Evolutionary conservation across 2,329 filamentous ascomycete genomes (phyloP), one percentile per base, ranked within the genome.

Genomic region (Sclerotinia sclerotiorum): DNA sequence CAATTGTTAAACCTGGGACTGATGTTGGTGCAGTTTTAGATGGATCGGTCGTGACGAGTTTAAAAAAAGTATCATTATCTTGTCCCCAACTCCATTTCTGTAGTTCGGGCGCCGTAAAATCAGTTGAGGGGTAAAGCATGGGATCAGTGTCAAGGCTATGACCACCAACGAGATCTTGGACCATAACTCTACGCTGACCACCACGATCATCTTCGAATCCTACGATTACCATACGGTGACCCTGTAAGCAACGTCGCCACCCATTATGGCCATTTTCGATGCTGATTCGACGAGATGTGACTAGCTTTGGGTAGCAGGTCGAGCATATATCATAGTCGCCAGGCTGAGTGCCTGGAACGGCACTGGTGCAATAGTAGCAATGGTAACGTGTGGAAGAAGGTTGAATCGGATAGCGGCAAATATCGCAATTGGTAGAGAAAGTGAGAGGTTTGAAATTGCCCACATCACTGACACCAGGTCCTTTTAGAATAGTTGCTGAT

Each of bases 321-420:
- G 84, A 84, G 80, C 94, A 97, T 60, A 97, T 86, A 73, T 97
- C 92, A 78, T 95, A 97, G 77, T 96, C 91, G n/a, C 93, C 93
- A 2, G 74, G 79, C 32, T 80, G 75, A 5, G 82, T 80, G 42
- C 85, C 82, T 0, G 81, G 74, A 3, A 83, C 78, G 4, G 82
- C 80, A 74, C 84, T 85, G 64, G 87, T 87, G 78, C 93, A 97
- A 64, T 84, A 81, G 61, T 88, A 89, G 79, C 94, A 98, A 79
- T 97, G 94, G 73, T 90, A 93, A 19, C 93, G 86, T 7, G 85
- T 86, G 64, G 88, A 84, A 0, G 84, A 85, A 0, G 92, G 88
- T 3, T 88, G 84, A 69, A 97, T 96, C 0, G 87, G 82, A 61
- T 88, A 85, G 56, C 84, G 86, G 79, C 94, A 97, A 65, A 93